These are phyloP conservation scores for Xylariaceae sp. DNA, from an alignment of 2,329 filamentous ascomycete genomes.

Conservation along the genomic window DNA sequence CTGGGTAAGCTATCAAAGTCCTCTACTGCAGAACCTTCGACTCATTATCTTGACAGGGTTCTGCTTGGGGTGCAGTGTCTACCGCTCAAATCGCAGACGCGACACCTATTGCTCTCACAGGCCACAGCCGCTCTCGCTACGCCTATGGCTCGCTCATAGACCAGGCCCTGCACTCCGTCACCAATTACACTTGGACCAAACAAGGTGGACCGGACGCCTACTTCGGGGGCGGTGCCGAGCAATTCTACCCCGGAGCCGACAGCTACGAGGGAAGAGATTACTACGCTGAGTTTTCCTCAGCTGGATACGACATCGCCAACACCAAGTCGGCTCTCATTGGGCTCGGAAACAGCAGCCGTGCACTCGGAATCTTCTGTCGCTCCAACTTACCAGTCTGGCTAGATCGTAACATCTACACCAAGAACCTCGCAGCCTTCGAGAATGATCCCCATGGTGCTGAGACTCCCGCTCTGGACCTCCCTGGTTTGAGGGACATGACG, in stretches of 20 bases:
- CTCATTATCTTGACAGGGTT: slow-evolving; percentile 32
- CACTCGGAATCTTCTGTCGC: slow-evolving; percentile 74
- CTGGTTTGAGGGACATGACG: slow-evolving; percentile 85
- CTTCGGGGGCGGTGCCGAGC: slow-evolving; percentile 78
- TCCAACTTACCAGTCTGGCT: slow-evolving; percentile 80
- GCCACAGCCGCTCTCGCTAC: slow-evolving; percentile 67
- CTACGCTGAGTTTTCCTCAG: slow-evolving; percentile 70
- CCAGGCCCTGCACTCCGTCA: slow-evolving; percentile 69
- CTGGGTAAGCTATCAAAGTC: slow-evolving; percentile 38
- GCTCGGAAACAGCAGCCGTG: slow-evolving; percentile 54
- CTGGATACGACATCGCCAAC: slow-evolving; percentile 66
- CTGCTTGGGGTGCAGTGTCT: slow-evolving; percentile 63
- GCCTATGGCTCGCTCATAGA: slow-evolving; percentile 71
- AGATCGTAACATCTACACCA: slow-evolving; percentile 74
- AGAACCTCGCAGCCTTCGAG: slow-evolving; percentile 61
- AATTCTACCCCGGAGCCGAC: slow-evolving; percentile 63
- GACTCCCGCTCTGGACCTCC: slow-evolving; percentile 66
- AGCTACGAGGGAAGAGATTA: slow-evolving; percentile 72
- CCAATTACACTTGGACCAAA: slow-evolving; percentile 77
- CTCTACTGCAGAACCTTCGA: neutral
- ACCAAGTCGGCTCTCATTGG: slow-evolving; percentile 69
- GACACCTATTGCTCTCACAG: slow-evolving; percentile 70
- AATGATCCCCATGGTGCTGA: slow-evolving; percentile 67
- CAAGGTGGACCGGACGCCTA: slow-evolving; percentile 74
- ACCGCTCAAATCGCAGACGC: slow-evolving; percentile 82